Evolutionary conservation across 2,329 filamentous ascomycete species (phyloP).

Genomic region (Colletotrichum aenigma): DNA sequence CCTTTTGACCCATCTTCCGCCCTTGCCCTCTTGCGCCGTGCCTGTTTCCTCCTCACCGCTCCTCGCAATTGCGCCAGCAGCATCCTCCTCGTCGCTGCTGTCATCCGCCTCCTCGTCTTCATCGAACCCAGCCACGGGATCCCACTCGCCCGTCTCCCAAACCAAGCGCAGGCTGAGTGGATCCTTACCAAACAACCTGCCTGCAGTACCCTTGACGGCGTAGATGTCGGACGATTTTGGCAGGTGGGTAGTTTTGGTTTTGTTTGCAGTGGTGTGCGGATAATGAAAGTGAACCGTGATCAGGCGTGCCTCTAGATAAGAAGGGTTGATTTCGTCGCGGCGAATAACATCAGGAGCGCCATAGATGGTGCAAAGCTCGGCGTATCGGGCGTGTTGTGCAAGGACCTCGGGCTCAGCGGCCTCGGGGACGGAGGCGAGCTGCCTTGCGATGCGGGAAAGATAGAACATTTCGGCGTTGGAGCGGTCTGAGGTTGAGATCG

Average conservation of each 20-base stretch:
- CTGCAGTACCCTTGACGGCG: constrained; percentile 78
- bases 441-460: constrained; percentile 79
- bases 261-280: constrained; percentile 18
- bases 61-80: constrained; percentile 31
- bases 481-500: constrained; percentile 75
- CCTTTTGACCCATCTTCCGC: constrained; percentile 72
- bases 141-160: constrained; percentile 92
- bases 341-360: constrained; percentile 71
- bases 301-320: constrained; percentile 81
- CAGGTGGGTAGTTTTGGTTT: constrained; percentile 53
- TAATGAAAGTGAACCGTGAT: constrained; percentile 65
- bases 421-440: constrained; percentile 67
- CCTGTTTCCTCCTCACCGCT: constrained; percentile 25
- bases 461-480: constrained; percentile 94
- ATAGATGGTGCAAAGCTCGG: constrained; percentile 75
- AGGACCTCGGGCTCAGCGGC: constrained; percentile 60
- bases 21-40: constrained; percentile 28
- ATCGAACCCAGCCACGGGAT: constrained; percentile 72
- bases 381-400: constrained; percentile 71
- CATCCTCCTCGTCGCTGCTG: constrained; percentile 57
- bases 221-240: constrained; percentile 84
- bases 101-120: constrained; percentile 55
- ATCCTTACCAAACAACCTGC: constrained; percentile 67
- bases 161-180: constrained; percentile 71
- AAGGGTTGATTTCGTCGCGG: constrained; percentile 67